Evolutionary conservation across 2,329 filamentous ascomycete species (phyloP), one percentile per base, ranked within the genome.

Genomic region (Ophiostoma ulmi): DNA sequence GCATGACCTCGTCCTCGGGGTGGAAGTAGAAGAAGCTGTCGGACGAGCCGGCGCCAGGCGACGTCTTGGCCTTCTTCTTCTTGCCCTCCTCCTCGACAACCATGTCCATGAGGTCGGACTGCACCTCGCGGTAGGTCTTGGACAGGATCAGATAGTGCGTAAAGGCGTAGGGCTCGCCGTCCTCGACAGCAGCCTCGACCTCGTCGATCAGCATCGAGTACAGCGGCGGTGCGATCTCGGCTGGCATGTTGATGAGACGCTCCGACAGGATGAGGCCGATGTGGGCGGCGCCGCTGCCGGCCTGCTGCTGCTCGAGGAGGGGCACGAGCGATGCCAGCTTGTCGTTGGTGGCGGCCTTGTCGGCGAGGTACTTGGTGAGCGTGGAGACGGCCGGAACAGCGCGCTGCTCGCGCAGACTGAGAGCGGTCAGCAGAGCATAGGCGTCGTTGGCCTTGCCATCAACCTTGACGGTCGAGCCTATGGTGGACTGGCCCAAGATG

Each of bases 381-480:
- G 90, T 85, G 74, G 88, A 86, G 73, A 97, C 85, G 35, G 89
- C 87, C 75, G 88, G 86, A 78, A 91, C 92, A 70, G 91, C 87
- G 80, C 89, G 86, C 80, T 97, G 93, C 77, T 92, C 89, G 70
- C 88, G 85, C 67, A 95, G 82, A 78, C 97, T 97, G 72, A 99
- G 81, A 8, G 93, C 91, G 0, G 94, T 97, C 73, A 98, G 83
- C 80, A 99, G 92, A 13, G 94, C 94, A 80, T 95, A 98, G 1
- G 95, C 91, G 77, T 98, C 95, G 65, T 88, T 92, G 76, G 94
- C 93, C 77, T 95, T 93, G 76, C 94, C 93, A 76, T 98, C 94
- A n/a, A 95, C 92, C 81, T 99, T 99, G 75, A 98, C 93, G 0
- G 94, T 97, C 13, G 93, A 97, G 70, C 95, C 95, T 65, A 99